phyloP scores from a whole-genome alignment of 2,329 filamentous ascomycete species.

The Aspergillus sp. region DNA sequence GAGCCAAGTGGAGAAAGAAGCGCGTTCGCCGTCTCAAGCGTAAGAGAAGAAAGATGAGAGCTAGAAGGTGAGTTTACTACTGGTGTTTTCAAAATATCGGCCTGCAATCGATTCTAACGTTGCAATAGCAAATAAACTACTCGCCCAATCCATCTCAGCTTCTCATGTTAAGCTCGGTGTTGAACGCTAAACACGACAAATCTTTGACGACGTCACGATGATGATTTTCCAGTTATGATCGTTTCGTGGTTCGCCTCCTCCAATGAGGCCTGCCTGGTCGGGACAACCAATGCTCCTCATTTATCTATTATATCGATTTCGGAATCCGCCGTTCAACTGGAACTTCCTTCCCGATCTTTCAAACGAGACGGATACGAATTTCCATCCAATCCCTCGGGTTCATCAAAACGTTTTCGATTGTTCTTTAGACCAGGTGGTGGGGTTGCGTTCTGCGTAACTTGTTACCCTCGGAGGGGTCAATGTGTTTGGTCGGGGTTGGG shows the following conservation, averaged over 20 bases:
- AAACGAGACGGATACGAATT: neutral
- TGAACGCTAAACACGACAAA: slow-evolving; percentile 42
- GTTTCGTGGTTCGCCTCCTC: slow-evolving; percentile 28
- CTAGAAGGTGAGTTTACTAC: slow-evolving; percentile 74
- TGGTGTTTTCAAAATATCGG: neutral
- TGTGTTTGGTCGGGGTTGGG: slow-evolving; percentile 38
- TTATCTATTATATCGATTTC: slow-evolving; percentile 17
- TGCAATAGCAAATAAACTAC: slow-evolving; percentile 66
- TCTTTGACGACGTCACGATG: slow-evolving; percentile 31
- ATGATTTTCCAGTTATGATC: slow-evolving; percentile 30
- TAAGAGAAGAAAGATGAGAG: slow-evolving; percentile 99
- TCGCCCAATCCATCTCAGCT: slow-evolving; percentile 58
- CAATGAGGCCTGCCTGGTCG: slow-evolving; percentile 24
- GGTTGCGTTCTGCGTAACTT: slow-evolving; percentile 13
- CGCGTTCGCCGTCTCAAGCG: slow-evolving; percentile 97
- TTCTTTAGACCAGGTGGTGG: slow-evolving; percentile 23
- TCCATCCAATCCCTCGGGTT: slow-evolving; percentile 30
- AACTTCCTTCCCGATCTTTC: neutral
- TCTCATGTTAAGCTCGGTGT: slow-evolving; percentile 35
- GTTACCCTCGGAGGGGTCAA: slow-evolving; percentile 27
- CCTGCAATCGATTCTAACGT: slow-evolving; percentile 5
- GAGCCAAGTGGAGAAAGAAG: slow-evolving; percentile 99
- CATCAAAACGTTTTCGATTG: slow-evolving; percentile 29
- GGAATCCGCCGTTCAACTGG: slow-evolving; percentile 32
- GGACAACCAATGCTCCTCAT: slow-evolving; percentile 11